A percentile compares a stretch with the other conserved stretches of the same genome.
These are phyloP conservation scores for Sporothrix pallida DNA, from an alignment of 2,329 filamentous ascomycete species.

Conservation along the genomic window DNA sequence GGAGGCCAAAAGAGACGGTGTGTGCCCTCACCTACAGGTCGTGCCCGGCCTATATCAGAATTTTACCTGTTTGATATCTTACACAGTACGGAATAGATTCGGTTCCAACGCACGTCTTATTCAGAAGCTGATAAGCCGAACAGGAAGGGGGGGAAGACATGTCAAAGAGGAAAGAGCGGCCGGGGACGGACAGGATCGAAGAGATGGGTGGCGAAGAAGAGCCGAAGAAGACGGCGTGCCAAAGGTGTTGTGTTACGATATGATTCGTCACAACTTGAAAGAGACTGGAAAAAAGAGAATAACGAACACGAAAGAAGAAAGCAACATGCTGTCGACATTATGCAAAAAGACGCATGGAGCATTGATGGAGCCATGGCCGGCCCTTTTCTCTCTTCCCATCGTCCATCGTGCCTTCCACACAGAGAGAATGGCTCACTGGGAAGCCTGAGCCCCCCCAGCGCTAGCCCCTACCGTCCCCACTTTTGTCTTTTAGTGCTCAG, in stretches of 20 bases:
- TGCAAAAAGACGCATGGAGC: not conserved
- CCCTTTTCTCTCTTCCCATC: not conserved
- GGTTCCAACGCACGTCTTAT: not conserved
- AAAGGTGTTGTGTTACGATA: not conserved
- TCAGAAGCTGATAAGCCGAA: not conserved
- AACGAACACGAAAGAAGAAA: not conserved
- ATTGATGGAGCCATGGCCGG: not conserved
- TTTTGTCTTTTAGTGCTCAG: not conserved
- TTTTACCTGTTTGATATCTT: not conserved
- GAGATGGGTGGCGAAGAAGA: not conserved
- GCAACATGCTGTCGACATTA: not conserved
- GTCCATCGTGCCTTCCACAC: not conserved
- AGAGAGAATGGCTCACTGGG: no score
- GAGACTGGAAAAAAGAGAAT: not conserved
- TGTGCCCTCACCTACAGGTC: not conserved
- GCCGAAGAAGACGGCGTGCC: slow-evolving; percentile 2
- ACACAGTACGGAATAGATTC: not conserved
- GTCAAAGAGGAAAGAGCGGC: not conserved
- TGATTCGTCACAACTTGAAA: not conserved
- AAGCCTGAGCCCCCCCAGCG: not conserved
- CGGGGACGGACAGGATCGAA: not conserved
- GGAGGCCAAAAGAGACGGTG: not conserved
- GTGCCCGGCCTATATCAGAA: not conserved
- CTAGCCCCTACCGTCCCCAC: not conserved
- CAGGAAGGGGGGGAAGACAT: not conserved